Conservation (phyloP, 148 eudicot genomes). For the Pharnaceum exiguum region DNA sequence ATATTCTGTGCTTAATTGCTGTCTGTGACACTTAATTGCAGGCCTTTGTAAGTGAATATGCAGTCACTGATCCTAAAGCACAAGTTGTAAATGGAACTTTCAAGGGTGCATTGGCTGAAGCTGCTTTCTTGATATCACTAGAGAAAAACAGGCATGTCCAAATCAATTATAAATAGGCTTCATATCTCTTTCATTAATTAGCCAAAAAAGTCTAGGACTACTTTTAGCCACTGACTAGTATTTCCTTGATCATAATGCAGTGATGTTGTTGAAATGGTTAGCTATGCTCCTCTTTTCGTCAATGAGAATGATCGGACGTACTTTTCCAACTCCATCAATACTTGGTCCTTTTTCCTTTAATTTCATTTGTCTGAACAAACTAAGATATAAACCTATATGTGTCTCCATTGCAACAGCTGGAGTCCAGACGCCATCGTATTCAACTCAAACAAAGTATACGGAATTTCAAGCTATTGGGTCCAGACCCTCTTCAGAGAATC, state of each 20-base stretch:
- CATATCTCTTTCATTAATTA: not conserved
- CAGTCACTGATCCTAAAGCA: slow-evolving; percentile 2
- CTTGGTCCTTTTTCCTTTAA: not conserved
- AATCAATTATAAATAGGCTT: not conserved
- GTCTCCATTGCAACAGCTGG: slow-evolving; percentile 32
- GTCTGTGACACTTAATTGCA: not conserved
- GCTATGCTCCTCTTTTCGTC: slow-evolving; percentile 83
- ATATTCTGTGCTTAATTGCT: not conserved
- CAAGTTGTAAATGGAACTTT: slow-evolving; percentile 11
- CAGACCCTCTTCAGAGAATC: slow-evolving; percentile 69
- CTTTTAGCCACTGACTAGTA: not conserved
- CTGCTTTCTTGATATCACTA: slow-evolving; percentile 21
- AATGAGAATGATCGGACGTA: slow-evolving; percentile 49
- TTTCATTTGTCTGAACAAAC: not conserved
- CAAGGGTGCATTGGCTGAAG: slow-evolving; percentile 23
- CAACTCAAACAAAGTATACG: slow-evolving; percentile 48
- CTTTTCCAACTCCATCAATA: not conserved
- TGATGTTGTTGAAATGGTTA: slow-evolving; percentile 81
- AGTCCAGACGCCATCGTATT: slow-evolving; percentile 77
- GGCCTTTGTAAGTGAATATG: slow-evolving; percentile 29
- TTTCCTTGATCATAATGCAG: slow-evolving; percentile 35
- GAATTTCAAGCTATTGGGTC: slow-evolving; percentile 89
- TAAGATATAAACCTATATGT: not conserved
- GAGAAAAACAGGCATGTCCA: slow-evolving; percentile 48
- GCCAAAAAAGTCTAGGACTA: not conserved